Base-by-base conservation (phyloP, 768 basidiomycete genomes). In the Coprinopsis sp. region DNA sequence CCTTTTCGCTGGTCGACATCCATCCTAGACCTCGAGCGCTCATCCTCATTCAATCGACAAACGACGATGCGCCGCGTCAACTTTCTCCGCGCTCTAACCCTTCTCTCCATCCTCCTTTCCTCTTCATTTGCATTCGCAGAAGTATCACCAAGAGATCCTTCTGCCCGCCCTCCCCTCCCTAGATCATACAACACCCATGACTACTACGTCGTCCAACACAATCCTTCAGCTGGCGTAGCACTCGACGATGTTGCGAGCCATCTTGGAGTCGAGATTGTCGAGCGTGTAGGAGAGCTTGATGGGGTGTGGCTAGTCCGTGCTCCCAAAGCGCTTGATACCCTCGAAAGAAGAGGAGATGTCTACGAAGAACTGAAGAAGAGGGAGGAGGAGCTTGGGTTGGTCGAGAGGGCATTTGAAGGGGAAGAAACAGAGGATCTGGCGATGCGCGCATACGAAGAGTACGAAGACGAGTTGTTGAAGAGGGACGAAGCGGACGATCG, bases 181-280 rank as follows among this genome's bases (percentile, higher is more conserved):
- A 78, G 73, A 57, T 76, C 76, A 34, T 82, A 89, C 57, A 58
- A 70, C 46, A 74, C 76, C 1, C 81, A 87, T 64, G 72, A 84
- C 58, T 97, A 99, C 72, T 97, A 94, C 69, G 77, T 82, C 33
- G 57, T 90, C 22, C 82, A 87, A 55, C 79, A 84, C 55, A 63
- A 71, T 47, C 76, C 82, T 24, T 33, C 55, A 21, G 36, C 47
- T 37, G 69, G 70, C 46, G 71, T 76, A 51, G 71, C 80, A 40
- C 72, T 87, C 46, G 64, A 70, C 37, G 80, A 87, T 46, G 71
- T 84, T 50, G 75, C 82, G 7, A 34, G 60, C 6, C 62, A 68
- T 1, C 73, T 98, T 10, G 84, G 84, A 14, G 84, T 90, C 8
- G 85, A 96, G 64, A 70, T 95, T 31, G 84, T 97, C 47, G 90